Evolutionary conservation across 2,329 filamentous ascomycete genomes (phyloP).

Genomic region (Xylariaceae sp.): DNA sequence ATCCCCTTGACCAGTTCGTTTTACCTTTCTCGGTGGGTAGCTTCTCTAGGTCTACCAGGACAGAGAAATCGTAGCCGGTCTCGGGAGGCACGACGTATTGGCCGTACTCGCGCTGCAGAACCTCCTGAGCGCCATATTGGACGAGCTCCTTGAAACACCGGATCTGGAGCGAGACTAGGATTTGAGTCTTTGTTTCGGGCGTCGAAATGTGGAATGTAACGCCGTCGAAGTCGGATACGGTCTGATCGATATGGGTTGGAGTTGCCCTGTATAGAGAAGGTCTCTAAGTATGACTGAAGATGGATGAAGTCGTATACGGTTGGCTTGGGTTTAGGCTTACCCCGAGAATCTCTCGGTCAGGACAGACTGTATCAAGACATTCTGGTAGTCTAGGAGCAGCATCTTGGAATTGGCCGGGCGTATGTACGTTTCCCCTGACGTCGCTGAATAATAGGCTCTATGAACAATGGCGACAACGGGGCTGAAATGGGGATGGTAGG

Average conservation of each 20-base stretch:
- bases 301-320: neutral
- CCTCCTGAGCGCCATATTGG: constrained; percentile 84
- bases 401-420: constrained; percentile 41
- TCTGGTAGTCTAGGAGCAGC: constrained; percentile 98
- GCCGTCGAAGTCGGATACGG: constrained; percentile 97
- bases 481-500: constrained; percentile 7
- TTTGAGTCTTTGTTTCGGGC: constrained; percentile 87
- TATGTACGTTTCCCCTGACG: constrained; percentile 16
- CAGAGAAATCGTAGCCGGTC: constrained; percentile 91
- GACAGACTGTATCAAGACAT: constrained; percentile 93
- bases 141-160: constrained; percentile 92
- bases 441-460: neutral
- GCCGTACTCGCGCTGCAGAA: constrained; percentile 92
- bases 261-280: constrained; percentile 56
- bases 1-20: neutral
- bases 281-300: constrained; percentile 30
- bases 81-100: constrained; percentile 84
- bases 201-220: constrained; percentile 98
- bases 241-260: constrained; percentile 89
- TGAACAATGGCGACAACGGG: constrained; percentile 5
- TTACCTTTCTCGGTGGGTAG: constrained; percentile 73
- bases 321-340: constrained; percentile 41
- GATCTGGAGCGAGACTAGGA: constrained; percentile 89
- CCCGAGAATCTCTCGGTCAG: constrained; percentile 91
- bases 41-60: constrained; percentile 81